phyloP scores from a whole-genome alignment of 2,329 filamentous ascomycete genomes.

The Aspergillus tanneri region DNA sequence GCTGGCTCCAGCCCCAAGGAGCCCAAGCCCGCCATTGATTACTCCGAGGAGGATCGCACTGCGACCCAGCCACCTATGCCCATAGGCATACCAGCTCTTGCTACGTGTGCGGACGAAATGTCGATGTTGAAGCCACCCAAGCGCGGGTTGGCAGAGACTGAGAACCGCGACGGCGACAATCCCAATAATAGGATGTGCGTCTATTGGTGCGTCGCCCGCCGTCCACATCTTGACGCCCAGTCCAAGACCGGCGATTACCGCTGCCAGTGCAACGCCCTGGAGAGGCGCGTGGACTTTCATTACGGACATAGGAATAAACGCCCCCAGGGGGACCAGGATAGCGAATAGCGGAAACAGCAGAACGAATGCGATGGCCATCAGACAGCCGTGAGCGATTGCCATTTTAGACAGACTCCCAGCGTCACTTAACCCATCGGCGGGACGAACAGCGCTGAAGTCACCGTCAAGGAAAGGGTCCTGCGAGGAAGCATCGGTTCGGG shows the following conservation, averaged over 20 bases:
- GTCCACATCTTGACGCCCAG: conserved; percentile 53
- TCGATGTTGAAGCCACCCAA: conserved; percentile 54
- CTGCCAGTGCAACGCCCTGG: conserved; percentile 50
- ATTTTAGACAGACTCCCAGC: no score
- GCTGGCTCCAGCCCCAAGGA: conserved; percentile 46
- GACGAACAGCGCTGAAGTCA: conserved; percentile 12
- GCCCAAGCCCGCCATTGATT: conserved; percentile 58
- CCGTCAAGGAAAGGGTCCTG: conserved; percentile 22
- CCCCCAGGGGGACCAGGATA: conserved; percentile 13
- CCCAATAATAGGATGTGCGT: conserved; percentile 56
- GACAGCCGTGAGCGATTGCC: conserved; percentile 24
- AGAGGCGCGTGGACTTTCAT: conserved; percentile 15
- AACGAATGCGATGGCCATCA: conserved; percentile 28
- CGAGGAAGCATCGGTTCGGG: conserved; percentile 15
- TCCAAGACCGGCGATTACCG: conserved; percentile 51
- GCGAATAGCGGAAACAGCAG: conserved; percentile 27
- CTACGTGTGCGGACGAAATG: conserved; percentile 49
- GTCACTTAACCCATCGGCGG: neutral
- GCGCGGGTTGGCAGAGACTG: conserved; percentile 56
- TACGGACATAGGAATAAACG: conserved; percentile 13
- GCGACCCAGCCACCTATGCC: conserved; percentile 57
- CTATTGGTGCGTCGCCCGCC: conserved; percentile 36
- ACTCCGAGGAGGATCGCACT: conserved; percentile 53
- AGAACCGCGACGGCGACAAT: conserved; percentile 51
- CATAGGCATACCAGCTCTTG: conserved; percentile 49